Evolutionary conservation across 1,139 yeast genomes (phyloP), one percentile per base, ranked within the genome.

Genomic region (Geotrichum reessii): DNA sequence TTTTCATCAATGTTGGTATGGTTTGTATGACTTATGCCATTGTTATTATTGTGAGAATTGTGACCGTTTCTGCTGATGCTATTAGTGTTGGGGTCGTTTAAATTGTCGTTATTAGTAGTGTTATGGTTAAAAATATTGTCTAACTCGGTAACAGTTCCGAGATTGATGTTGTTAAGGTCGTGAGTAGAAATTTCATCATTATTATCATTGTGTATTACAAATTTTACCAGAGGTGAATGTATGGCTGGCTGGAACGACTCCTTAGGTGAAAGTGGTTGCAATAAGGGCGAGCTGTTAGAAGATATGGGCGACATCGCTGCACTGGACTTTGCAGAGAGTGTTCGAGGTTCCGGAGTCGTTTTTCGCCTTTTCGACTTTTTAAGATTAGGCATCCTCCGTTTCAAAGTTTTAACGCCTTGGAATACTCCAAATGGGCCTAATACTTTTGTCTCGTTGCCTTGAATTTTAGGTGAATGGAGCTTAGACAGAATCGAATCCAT

Each of bases 401-500:
- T 53, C 11, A 49, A 12, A 40, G n/a, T 55, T 28, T 64, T 64
- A 4, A 62, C 61, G 3, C 78, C 79, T 61, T 78, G 77, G 66
- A 91, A 89, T 0, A 88, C 95, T 0, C 96, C 96, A 75, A 90
- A 91, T 11, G 95, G 95, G 0, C 96, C 96, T 56, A 81, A 73
- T 14, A 81, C 69, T 72, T 82, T 79, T 0, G 95, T 85, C 60
- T 79, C 78, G 1, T 77, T 76, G 33, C 73, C 74, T 9, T 52
- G 76, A 55, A 80, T 71, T 3, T 67, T 63, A 42, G 86, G 82
- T 33, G 81, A 74, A 65, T 87, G 88, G 33, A 90, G 74, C 11
- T 79, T 74, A 7, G 83, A 80, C 55, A 91, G 74, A 65, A 87
- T 91, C 51, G 77, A 75, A 69, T 90, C 96, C 85, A 91, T 85